Evolutionary conservation across 2,329 filamentous ascomycete species (phyloP).

Genomic region (Xylariaceae sp.): DNA sequence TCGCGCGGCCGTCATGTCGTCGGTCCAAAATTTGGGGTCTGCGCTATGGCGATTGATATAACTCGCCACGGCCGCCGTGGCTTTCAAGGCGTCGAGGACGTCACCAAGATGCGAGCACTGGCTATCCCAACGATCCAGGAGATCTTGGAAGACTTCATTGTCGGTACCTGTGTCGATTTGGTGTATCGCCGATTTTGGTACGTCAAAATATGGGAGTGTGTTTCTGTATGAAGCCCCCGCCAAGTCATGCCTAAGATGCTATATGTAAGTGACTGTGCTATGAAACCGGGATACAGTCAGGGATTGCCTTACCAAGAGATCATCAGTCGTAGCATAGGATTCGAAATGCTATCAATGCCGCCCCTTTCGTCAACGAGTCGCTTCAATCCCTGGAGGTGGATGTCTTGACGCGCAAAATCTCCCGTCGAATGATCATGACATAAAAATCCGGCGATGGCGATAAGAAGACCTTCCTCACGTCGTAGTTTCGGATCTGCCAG

Average conservation of each 20-base stretch:
- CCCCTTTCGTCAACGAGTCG: constrained; percentile 23
- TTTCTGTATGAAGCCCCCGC: constrained; percentile 25
- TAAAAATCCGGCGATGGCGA: constrained; percentile 25
- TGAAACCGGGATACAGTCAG: no score
- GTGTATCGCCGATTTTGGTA: constrained; percentile 19
- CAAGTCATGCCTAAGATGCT: constrained; percentile 23
- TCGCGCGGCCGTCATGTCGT: constrained; percentile 23
- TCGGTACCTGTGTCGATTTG: constrained; percentile 20
- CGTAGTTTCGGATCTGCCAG: constrained; percentile 18
- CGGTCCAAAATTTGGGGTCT: constrained; percentile 20
- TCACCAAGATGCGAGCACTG: constrained; percentile 22
- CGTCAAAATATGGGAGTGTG: constrained; percentile 17
- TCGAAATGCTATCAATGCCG: constrained; percentile 21
- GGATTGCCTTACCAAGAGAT: constrained; percentile 24
- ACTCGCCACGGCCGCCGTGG: constrained; percentile 24
- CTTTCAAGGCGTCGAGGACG: constrained; percentile 22
- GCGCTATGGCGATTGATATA: constrained; percentile 23
- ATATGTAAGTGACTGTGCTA: background rate
- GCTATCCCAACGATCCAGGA: constrained; percentile 22
- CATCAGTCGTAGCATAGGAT: constrained; percentile 23
- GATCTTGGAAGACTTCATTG: constrained; percentile 17
- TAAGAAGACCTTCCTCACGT: constrained; percentile 21
- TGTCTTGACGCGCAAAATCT: constrained; percentile 24
- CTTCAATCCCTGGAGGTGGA: constrained; percentile 26
- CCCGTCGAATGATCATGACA: constrained; percentile 26